Conservation (phyloP, 2,329 filamentous ascomycete genomes). For the Cladorrhinum sp. region DNA sequence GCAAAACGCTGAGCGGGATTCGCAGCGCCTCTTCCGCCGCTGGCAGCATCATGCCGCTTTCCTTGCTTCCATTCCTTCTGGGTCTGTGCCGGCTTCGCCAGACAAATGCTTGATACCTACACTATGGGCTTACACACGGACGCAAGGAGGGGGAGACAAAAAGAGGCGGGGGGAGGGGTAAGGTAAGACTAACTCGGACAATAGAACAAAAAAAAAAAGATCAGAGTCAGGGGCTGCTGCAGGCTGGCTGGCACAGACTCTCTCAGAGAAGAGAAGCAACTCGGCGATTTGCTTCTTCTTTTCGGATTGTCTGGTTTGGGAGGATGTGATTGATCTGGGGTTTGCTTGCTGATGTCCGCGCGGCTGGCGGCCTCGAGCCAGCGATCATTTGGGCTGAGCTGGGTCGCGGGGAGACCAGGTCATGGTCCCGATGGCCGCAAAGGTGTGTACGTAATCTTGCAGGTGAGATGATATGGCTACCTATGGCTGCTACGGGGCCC, state of each 20-base stretch:
- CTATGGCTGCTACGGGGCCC: not conserved
- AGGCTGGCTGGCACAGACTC: not conserved
- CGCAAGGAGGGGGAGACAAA: too few relatives aligned
- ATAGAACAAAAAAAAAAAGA: not conserved
- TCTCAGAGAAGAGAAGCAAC: too few relatives aligned
- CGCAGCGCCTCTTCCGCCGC: not conserved
- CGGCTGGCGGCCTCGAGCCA: constrained; percentile 19
- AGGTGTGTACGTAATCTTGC: too few relatives aligned
- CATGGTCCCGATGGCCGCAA: constrained; percentile 7
- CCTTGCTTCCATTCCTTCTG: not conserved
- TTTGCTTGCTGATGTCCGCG: constrained; percentile 12
- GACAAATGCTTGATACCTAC: too few relatives aligned
- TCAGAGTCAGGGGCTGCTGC: not conserved
- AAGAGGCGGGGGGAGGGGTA: not conserved
- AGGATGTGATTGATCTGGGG: not conserved
- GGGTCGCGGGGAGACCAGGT: not conserved
- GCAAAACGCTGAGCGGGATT: not conserved
- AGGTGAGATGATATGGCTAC: not conserved
- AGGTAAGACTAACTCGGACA: not conserved
- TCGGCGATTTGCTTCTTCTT: not conserved
- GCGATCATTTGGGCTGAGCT: constrained; percentile 13
- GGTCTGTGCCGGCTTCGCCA: not conserved
- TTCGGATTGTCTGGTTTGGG: not conserved
- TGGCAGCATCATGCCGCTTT: not conserved
- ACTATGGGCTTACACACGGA: too few relatives aligned